Evolutionary conservation across 2,329 filamentous ascomycete species (phyloP).

Genomic region (Scleromitrula shiraiana): DNA sequence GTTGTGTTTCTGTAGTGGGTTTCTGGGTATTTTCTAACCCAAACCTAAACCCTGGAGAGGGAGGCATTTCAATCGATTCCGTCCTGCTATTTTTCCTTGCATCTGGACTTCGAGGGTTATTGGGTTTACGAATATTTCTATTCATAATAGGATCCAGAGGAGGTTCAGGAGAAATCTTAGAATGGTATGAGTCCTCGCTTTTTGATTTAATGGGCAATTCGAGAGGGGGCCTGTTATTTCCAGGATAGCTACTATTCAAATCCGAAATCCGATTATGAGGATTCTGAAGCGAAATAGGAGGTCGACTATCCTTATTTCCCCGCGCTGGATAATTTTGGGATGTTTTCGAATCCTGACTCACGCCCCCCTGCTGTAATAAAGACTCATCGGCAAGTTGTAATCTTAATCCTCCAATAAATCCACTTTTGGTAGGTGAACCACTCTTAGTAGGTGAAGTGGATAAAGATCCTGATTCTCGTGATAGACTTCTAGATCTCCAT

Average conservation of each 20-base stretch:
- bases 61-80: not conserved
- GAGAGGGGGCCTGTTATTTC: not conserved
- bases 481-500: constrained; percentile 6
- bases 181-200: not conserved
- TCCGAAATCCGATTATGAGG: constrained; percentile 4
- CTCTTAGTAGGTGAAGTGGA: constrained; percentile 8
- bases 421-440: constrained; percentile 6
- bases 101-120: not conserved
- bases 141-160: constrained; percentile 2
- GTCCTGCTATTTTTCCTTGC: not conserved
- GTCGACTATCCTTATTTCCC: constrained; percentile 1
- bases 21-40: not conserved
- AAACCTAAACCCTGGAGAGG: constrained; percentile 7
- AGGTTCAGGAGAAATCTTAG: not conserved
- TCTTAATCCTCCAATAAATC: constrained; percentile 29
- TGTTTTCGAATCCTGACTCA: not conserved
- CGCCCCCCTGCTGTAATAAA: constrained; percentile 16
- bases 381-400: constrained; percentile 22
- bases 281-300: constrained; percentile 3
- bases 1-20: not conserved
- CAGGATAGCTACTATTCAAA: not conserved
- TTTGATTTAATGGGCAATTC: not conserved
- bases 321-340: not conserved
- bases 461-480: not conserved
- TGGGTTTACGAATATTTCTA: not conserved